Base-by-base conservation (phyloP, 768 basidiomycete genomes). In the Rubroboletus satanas region DNA sequence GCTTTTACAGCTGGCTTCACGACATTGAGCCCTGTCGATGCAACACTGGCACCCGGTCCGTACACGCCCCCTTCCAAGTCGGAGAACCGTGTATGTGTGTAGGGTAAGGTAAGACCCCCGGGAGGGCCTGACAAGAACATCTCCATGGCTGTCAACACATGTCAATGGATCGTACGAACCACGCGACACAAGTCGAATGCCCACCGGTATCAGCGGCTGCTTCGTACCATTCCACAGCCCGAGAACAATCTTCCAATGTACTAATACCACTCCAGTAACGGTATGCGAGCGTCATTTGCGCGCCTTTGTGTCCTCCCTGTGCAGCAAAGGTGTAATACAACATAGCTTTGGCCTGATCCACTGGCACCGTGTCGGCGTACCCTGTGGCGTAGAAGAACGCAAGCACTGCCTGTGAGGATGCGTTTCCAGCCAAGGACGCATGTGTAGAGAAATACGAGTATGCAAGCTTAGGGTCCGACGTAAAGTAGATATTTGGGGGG, bases 231-330 rank as follows among this genome's bases (percentile, higher is more conserved):
- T 82, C 80, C 51, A 93, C 74, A 14, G 97, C 91, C 11, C 81
- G 76, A 63, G 85, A 78, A 71, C 97, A 98, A 62, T 86, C 85
- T 68, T 98, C 93, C 49, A 83, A 74, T 1, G 93, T 87, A 11
- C 95, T 91, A 54, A 99, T 97, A 1, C 97, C 97, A 37, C 90
- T 87, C 95, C 94, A 98, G 65, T 95, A 87, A 28, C 94, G 83
- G 71, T 96, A 98, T 0, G 87, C 97, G 32, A 98, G 77, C 2
- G 93, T 84, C 91, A 96, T 94, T 68, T 94, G 87, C 0, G 96
- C 90, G 6, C 89, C 88, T 62, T 85, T 84, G 72, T 94, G 82
- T 0, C 88, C 91, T 2, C 88, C 87, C 48, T 94, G 85, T 1
- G 93, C 94, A 4, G 95, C 87, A 63, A 98, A 98, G 0, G 95